phyloP scores from a whole-genome alignment of 1,284 basidiomycete species.

The Pulveroboletus sp. region DNA sequence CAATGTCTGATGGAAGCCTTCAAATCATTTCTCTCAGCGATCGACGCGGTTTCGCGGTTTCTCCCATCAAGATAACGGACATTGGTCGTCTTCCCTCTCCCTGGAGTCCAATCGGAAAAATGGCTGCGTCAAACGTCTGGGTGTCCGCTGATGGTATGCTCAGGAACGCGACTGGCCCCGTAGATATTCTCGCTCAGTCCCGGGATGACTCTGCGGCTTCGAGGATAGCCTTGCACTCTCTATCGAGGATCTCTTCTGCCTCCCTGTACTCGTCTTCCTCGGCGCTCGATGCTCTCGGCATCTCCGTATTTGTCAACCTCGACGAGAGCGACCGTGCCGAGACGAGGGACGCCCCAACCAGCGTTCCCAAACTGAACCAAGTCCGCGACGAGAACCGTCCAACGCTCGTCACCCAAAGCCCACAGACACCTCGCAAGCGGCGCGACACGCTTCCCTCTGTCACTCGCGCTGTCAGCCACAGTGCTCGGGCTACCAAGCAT shows the following conservation, averaged over 20 bases:
- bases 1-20: slow-evolving; percentile 30
- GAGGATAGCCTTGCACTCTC: neutral
- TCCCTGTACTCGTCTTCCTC: slow-evolving; percentile 23
- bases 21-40: slow-evolving; percentile 28
- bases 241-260: slow-evolving; percentile 3
- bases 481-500: slow-evolving; percentile 13
- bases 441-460: slow-evolving; percentile 20
- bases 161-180: slow-evolving; percentile 18
- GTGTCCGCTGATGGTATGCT: slow-evolving; percentile 27
- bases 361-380: neutral
- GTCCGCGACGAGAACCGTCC: slow-evolving; percentile 4
- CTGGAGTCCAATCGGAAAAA: slow-evolving; percentile 30
- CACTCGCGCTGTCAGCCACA: neutral
- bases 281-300: slow-evolving; percentile 21
- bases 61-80: slow-evolving; percentile 9
- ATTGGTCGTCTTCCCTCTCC: slow-evolving; percentile 31
- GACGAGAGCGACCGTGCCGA: neutral
- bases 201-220: neutral
- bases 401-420: slow-evolving; percentile 3
- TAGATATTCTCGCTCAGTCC: neutral
- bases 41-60: slow-evolving; percentile 9
- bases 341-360: neutral
- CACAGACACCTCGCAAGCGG: slow-evolving; percentile 18
- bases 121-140: slow-evolving; percentile 25
- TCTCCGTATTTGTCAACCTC: slow-evolving; percentile 24